Conservation (phyloP, 164 flowering plant species). For the Pachysandra terminalis region DNA sequence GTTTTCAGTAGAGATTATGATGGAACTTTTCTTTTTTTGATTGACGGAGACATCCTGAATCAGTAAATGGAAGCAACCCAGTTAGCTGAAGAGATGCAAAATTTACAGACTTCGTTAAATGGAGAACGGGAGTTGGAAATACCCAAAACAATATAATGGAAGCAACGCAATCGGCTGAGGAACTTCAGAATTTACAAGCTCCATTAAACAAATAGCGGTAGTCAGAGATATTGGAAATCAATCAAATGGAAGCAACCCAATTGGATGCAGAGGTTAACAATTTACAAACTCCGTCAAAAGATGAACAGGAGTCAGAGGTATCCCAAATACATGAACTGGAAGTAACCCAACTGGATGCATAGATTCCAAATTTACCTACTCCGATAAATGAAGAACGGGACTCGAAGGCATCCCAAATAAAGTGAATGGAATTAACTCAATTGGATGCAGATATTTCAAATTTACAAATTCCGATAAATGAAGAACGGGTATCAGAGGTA, state of each 20-base stretch:
- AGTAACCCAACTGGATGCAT: not conserved
- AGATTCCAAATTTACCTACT: slow-evolving; percentile 5
- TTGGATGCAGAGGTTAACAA: too few species aligned
- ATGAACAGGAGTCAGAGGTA: not conserved
- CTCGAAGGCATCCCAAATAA: not conserved
- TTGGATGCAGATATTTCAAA: too few species aligned
- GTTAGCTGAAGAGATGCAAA: not conserved
- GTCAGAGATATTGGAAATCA: not conserved
- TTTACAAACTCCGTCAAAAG: too few species aligned
- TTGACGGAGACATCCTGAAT: not conserved
- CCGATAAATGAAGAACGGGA: not conserved
- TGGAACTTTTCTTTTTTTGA: too few species aligned
- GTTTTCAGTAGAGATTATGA: too few species aligned
- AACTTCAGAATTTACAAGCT: not conserved
- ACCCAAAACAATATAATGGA: not conserved
- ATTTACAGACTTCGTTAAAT: too few species aligned
- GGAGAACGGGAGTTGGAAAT: not conserved
- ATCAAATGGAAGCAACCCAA: slow-evolving; percentile 7
- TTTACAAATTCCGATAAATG: too few species aligned
- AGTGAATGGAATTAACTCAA: not conserved
- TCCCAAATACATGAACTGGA: slow-evolving; percentile 1
- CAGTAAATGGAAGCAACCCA: slow-evolving; percentile 7
- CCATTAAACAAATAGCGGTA: not conserved
- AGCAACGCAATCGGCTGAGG: not conserved
- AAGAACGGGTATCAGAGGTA: too few species aligned